Evolutionary conservation across 345 rosid genomes (phyloP).

Genomic region (Acer campestre): DNA sequence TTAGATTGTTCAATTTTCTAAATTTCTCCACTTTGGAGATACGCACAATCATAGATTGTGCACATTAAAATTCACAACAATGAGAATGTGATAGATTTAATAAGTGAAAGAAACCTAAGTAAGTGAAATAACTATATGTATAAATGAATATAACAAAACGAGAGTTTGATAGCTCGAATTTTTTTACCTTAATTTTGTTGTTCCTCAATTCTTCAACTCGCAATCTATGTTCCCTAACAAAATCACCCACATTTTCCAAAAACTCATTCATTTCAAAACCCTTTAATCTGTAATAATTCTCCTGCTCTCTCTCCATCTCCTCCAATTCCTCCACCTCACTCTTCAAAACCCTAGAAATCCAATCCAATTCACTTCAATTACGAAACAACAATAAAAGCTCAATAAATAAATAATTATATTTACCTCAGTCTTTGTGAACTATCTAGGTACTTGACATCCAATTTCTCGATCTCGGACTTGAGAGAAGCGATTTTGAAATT

Average conservation of each 20-base stretch:
- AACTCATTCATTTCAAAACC: slow-evolving; percentile 55
- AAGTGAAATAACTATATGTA: too few species aligned
- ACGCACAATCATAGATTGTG: neutral
- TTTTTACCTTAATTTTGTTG: slow-evolving; percentile 38
- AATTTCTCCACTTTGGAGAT: neutral
- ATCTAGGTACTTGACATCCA: slow-evolving; percentile 41
- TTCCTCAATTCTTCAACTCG: slow-evolving; percentile 42
- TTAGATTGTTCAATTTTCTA: neutral
- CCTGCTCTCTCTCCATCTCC: slow-evolving; percentile 52
- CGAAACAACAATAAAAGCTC: too few species aligned
- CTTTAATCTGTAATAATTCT: slow-evolving; percentile 47
- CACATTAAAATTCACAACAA: too few species aligned
- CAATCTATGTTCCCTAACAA: slow-evolving; percentile 34
- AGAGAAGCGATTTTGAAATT: slow-evolving; percentile 58
- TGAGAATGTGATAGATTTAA: too few species aligned
- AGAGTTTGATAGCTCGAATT: neutral
- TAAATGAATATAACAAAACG: neutral
- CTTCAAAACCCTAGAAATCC: slow-evolving; percentile 48
- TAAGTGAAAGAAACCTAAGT: too few species aligned
- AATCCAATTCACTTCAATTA: slow-evolving; percentile 5
- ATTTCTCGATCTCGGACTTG: slow-evolving; percentile 44
- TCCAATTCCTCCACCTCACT: slow-evolving; percentile 60
- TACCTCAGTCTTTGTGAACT: slow-evolving; percentile 45
- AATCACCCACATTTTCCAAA: slow-evolving; percentile 36
- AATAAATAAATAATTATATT: neutral